These are phyloP conservation scores for Metschnikowia gelsemii DNA, from an alignment of 805 yeast genomes.

Conservation along the genomic window DNA sequence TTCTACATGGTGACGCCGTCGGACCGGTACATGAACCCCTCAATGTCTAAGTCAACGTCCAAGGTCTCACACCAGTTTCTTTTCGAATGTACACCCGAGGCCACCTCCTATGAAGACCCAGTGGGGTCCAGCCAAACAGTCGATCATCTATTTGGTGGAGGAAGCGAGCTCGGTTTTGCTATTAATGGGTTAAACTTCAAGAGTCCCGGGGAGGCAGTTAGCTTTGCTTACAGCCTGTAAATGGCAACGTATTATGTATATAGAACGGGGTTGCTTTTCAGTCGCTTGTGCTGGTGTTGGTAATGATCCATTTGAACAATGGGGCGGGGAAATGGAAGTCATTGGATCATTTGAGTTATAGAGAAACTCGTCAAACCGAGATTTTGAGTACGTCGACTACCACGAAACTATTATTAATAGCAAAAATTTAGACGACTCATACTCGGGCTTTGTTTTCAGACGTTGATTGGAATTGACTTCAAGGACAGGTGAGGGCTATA, in stretches of 20 bases:
- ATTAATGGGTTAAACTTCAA: constrained; percentile 16
- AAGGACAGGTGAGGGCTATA: no score
- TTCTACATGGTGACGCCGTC: constrained; percentile 47
- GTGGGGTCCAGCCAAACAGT: constrained; percentile 9
- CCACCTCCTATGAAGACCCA: constrained; percentile 22
- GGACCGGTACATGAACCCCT: constrained; percentile 21
- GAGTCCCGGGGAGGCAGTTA: constrained; percentile 20
- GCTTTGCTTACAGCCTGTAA: constrained; percentile 8
- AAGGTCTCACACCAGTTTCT: constrained; percentile 14
- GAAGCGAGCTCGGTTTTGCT: constrained; percentile 19
- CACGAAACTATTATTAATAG: no score
- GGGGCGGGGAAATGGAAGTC: no score
- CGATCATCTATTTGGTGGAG: constrained; percentile 20
- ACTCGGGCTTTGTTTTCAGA: no score
- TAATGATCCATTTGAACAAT: no score
- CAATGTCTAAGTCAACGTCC: constrained; percentile 3
- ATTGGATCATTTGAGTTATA: background rate
- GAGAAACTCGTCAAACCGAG: no score
- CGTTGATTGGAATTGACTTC: no score
- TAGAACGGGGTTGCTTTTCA: no score
- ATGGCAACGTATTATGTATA: background rate
- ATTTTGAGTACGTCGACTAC: no score
- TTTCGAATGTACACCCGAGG: constrained; percentile 37
- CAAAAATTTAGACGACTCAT: no score
- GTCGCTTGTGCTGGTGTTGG: no score